Conservation (phyloP, 2,329 filamentous ascomycete genomes). For the Elsinoe perseae region DNA sequence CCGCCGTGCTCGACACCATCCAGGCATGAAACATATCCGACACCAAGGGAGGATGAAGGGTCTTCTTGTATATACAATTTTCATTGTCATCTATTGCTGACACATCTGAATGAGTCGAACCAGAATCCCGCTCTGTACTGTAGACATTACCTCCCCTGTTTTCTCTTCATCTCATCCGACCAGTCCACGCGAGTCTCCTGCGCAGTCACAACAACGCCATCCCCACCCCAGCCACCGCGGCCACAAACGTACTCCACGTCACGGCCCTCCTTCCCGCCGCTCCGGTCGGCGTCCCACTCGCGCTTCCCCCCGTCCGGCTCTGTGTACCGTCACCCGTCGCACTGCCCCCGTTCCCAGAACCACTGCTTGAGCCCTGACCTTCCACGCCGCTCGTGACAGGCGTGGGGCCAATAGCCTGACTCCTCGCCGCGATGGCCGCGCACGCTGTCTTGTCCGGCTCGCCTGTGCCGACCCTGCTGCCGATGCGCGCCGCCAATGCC, state of each 20-base stretch:
- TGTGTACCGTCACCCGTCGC: background rate
- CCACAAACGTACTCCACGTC: background rate
- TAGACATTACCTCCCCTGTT: conserved; percentile 4
- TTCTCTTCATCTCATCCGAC: background rate
- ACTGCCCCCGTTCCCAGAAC: background rate
- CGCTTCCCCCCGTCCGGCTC: background rate
- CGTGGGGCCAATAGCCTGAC: conserved; percentile 5
- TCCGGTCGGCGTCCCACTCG: background rate
- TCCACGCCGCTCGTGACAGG: background rate
- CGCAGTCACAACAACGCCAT: background rate
- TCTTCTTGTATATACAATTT: background rate
- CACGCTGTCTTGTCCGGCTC: conserved; percentile 4
- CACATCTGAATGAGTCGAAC: no score
- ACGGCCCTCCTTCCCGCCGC: background rate
- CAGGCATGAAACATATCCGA: background rate
- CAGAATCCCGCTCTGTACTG: background rate
- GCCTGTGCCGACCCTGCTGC: conserved; percentile 29
- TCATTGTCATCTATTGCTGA: no score
- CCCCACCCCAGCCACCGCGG: background rate
- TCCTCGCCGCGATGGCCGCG: conserved; percentile 11
- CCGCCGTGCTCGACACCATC: conserved; percentile 23
- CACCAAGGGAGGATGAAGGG: background rate
- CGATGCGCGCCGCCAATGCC: conserved; percentile 42
- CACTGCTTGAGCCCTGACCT: background rate
- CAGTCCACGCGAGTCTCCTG: background rate